Conservation (phyloP, 163 green algal genomes). For the Chlorella variabilis region DNA sequence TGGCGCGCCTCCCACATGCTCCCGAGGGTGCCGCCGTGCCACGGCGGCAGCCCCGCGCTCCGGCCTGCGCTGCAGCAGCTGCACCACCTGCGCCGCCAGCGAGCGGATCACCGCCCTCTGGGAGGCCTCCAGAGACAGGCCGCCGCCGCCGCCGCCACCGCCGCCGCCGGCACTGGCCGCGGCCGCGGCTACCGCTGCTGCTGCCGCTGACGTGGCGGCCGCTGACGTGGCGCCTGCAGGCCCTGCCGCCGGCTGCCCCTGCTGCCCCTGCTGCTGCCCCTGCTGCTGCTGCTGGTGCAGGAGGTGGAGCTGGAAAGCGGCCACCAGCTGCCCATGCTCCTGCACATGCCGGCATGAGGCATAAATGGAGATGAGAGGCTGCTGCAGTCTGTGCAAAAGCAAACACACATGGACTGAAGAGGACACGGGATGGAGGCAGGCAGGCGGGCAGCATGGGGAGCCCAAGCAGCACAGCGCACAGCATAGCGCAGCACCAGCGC, state of each 20-base stretch:
- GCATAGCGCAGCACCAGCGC: neutral
- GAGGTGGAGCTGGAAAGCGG: neutral
- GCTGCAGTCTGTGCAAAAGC: too few relatives aligned
- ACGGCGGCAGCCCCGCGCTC: neutral
- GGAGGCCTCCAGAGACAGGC: conserved; percentile 11
- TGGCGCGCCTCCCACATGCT: too few relatives aligned
- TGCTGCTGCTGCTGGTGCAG: neutral
- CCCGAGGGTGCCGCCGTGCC: too few relatives aligned
- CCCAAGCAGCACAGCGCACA: neutral
- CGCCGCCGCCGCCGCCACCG: neutral
- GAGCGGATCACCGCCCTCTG: conserved; percentile 34
- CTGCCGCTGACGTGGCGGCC: too few relatives aligned
- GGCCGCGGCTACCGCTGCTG: neutral
- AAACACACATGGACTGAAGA: too few relatives aligned
- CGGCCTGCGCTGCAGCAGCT: neutral
- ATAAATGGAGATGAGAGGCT: too few relatives aligned
- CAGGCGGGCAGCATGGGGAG: too few relatives aligned
- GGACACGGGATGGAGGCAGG: too few relatives aligned
- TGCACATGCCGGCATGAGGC: neutral
- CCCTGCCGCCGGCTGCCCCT: too few relatives aligned
- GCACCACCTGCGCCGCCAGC: conserved; percentile 8
- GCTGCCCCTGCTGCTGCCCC: neutral
- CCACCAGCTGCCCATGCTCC: neutral
- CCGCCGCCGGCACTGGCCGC: neutral
- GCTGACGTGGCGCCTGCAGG: too few relatives aligned